phyloP scores from a whole-genome alignment of 331 rosid genomes.

The Rhamnella rubrinervis region DNA sequence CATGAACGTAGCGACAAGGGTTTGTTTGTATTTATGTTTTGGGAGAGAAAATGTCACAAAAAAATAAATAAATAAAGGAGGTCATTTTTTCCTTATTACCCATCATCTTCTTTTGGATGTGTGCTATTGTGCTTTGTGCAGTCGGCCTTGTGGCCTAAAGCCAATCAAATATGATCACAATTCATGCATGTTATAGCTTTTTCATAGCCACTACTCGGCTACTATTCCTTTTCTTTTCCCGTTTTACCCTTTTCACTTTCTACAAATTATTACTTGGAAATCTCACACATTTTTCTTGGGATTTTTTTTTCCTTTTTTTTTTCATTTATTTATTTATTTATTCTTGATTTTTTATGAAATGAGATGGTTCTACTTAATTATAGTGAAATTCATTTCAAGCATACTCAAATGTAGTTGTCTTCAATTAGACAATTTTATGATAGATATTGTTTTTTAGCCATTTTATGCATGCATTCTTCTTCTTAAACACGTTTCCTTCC shows the following conservation, averaged over 20 bases:
- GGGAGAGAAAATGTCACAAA: background rate
- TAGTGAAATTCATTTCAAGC: too few relatives aligned
- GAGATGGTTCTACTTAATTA: too few relatives aligned
- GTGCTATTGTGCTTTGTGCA: conserved; percentile 67
- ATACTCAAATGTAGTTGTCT: too few relatives aligned
- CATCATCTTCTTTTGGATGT: conserved; percentile 45
- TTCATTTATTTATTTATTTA: too few relatives aligned
- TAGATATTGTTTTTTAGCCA: background rate
- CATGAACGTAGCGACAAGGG: background rate
- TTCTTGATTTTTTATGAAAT: too few relatives aligned
- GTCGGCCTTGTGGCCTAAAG: conserved; percentile 25
- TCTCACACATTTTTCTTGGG: too few relatives aligned
- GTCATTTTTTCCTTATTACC: conserved; percentile 19
- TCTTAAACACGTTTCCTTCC: too few relatives aligned
- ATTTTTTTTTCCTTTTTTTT: too few relatives aligned
- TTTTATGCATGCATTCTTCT: background rate
- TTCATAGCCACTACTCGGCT: background rate
- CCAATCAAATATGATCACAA: background rate
- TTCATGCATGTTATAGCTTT: background rate
- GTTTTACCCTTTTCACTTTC: background rate
- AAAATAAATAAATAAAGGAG: conserved; percentile 23
- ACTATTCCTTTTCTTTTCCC: background rate
- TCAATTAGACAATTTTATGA: too few relatives aligned
- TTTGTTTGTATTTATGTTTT: background rate
- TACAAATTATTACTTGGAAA: too few relatives aligned